A percentile compares a stretch with the other conserved stretches of the same genome.
These are phyloP conservation scores for Coriaria nepalensis DNA, from an alignment of 306 rosid species.

Conservation along the genomic window DNA sequence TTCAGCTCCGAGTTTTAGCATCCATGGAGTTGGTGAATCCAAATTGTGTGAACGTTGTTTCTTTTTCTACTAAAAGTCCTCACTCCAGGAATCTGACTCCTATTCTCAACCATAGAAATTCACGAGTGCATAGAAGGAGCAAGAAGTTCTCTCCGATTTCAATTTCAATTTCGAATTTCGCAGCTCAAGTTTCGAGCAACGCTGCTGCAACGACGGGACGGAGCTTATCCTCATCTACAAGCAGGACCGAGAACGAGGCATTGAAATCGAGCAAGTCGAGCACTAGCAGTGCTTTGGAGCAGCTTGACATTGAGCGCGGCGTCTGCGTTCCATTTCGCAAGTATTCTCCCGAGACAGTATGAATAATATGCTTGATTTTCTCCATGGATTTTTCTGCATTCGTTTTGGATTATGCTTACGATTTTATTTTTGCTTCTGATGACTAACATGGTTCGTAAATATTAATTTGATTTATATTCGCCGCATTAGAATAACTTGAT, in stretches of 20 bases:
- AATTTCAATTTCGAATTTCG: conserved; percentile 25
- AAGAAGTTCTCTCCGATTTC: conserved; percentile 9
- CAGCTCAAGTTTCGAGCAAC: conserved; percentile 25
- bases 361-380: conserved; percentile 12
- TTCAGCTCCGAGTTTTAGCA: neutral
- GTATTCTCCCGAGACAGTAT: conserved; percentile 83
- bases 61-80: conserved; percentile 2
- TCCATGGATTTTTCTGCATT: conserved; percentile 1
- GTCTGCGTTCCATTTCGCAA: conserved; percentile 93
- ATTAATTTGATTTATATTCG: too few relatives aligned
- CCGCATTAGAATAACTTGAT: too few relatives aligned
- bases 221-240: neutral
- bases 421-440: neutral
- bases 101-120: neutral
- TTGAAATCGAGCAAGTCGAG: conserved; percentile 18
- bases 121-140: conserved; percentile 7
- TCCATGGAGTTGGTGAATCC: conserved; percentile 9
- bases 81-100: neutral
- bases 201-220: conserved; percentile 14
- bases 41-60: conserved; percentile 7
- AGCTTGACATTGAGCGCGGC: conserved; percentile 94
- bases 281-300: conserved; percentile 68
- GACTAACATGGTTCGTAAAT: too few relatives aligned
- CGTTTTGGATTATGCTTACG: neutral
- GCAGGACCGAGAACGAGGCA: conserved; percentile 4